Evolutionary conservation across 1,284 basidiomycete genomes (phyloP).

Genomic region (Chalciporus sp.): DNA sequence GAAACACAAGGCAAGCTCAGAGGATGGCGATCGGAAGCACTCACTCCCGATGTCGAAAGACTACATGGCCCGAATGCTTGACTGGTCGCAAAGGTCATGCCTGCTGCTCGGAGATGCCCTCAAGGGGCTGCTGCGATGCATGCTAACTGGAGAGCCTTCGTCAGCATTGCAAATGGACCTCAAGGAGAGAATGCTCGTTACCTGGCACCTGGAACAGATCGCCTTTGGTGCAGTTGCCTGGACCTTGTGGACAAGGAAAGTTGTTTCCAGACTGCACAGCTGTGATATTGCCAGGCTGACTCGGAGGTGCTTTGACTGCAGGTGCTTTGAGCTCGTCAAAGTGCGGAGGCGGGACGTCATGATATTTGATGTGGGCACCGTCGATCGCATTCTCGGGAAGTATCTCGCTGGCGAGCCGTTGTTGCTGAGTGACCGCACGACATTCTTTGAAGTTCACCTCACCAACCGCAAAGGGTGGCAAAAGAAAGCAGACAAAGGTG

Average conservation of each 20-base stretch:
- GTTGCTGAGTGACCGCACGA: too few species aligned
- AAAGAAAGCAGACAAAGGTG: too few species aligned
- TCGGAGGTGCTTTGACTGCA: too few species aligned
- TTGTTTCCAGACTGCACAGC: too few species aligned
- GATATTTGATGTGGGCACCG: too few species aligned
- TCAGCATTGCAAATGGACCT: background rate
- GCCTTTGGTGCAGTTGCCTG: background rate
- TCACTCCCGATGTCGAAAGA: slow-evolving; percentile 3
- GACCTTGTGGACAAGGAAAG: slow-evolving; percentile 1
- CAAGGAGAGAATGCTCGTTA: background rate
- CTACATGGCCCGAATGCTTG: slow-evolving; percentile 1
- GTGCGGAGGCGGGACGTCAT: too few species aligned
- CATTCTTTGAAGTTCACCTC: too few species aligned
- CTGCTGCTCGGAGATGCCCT: background rate
- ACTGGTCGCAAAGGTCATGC: background rate
- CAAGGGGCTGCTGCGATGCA: background rate
- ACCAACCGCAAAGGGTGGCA: too few species aligned
- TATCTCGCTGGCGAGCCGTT: too few species aligned
- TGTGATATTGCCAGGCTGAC: too few species aligned
- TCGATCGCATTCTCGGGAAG: too few species aligned
- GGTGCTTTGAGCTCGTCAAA: too few species aligned
- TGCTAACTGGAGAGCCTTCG: background rate
- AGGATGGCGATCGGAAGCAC: slow-evolving; percentile 1
- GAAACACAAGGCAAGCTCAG: slow-evolving; percentile 9
- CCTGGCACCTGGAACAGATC: background rate